phyloP scores from a whole-genome alignment of 2,329 filamentous ascomycete species.

The Curvularia sp. region DNA sequence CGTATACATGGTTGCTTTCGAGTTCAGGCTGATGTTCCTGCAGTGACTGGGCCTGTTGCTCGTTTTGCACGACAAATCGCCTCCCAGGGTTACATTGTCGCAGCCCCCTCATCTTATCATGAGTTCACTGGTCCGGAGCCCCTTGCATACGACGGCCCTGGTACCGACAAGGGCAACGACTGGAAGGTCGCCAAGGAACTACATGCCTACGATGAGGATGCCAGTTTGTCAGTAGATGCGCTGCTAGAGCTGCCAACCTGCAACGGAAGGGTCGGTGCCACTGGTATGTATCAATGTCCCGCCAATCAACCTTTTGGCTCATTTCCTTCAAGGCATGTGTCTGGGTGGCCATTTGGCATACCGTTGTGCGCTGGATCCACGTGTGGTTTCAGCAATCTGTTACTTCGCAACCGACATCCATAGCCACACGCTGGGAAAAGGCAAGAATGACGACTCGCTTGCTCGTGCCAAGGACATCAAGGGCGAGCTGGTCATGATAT shows the following conservation, averaged over 20 bases:
- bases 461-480: constrained; percentile 70
- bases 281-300: constrained; percentile 26
- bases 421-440: constrained; percentile 73
- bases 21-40: not conserved
- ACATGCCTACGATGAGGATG: constrained; percentile 76
- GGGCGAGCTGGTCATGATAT: constrained; percentile 86
- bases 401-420: constrained; percentile 96
- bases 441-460: constrained; percentile 69
- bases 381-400: constrained; percentile 78
- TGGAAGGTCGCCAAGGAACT: constrained; percentile 88
- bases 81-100: constrained; percentile 91
- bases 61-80: constrained; percentile 92
- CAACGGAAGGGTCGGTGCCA: constrained; percentile 70
- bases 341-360: constrained; percentile 88
- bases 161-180: constrained; percentile 85
- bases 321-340: constrained; percentile 68
- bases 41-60: constrained; percentile 84
- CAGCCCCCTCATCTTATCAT: constrained; percentile 88
- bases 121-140: constrained; percentile 88
- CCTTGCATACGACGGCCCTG: constrained; percentile 83
- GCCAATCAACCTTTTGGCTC: constrained; percentile 63
- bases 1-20: not conserved
- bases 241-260: constrained; percentile 58
- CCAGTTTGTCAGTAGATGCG: constrained; percentile 52
- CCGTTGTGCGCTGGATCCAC: constrained; percentile 73